Conservation (phyloP, 2,329 filamentous ascomycete genomes). For the Lecanicillium sp. region DNA sequence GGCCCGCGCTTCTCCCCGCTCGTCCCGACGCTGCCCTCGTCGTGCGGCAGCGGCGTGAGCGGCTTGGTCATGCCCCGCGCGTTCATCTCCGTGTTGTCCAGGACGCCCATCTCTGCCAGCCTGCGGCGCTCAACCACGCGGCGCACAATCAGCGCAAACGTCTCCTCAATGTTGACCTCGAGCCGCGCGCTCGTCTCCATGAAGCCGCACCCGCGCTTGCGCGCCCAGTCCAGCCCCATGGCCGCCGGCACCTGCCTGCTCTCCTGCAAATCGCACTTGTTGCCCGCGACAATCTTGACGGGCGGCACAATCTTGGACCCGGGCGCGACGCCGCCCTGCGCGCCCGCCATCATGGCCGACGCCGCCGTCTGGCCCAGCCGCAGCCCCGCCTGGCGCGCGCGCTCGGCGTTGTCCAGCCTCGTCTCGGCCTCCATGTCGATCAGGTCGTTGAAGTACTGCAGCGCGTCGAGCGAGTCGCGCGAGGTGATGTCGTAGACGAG, state of each 20-base stretch:
- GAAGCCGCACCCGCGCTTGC: constrained; percentile 67
- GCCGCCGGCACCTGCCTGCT: constrained; percentile 63
- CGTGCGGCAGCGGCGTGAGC: constrained; percentile 42
- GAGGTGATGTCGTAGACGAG: constrained; percentile 85
- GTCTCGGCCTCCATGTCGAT: constrained; percentile 78
- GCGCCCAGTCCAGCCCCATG: constrained; percentile 70
- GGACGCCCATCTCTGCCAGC: constrained; percentile 41
- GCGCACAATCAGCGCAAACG: constrained; percentile 65
- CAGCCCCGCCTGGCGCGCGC: constrained; percentile 40
- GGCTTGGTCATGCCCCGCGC: constrained; percentile 53
- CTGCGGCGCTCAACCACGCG: constrained; percentile 54
- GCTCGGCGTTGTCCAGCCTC: constrained; percentile 54
- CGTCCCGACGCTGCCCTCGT: background rate
- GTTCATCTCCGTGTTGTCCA: constrained; percentile 37
- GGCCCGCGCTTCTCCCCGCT: constrained; percentile 40
- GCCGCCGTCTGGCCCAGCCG: constrained; percentile 22
- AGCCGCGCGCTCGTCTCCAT: constrained; percentile 84
- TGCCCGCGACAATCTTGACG: constrained; percentile 77
- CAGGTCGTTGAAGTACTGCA: constrained; percentile 75
- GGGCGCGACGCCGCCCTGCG: constrained; percentile 18
- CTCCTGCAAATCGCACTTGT: constrained; percentile 77
- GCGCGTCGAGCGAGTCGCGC: constrained; percentile 58
- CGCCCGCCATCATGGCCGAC: constrained; percentile 18
- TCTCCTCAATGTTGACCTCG: constrained; percentile 86
- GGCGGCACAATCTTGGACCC: constrained; percentile 55